A percentile compares a stretch with the other conserved stretches of the same genome.
Evolutionary conservation across 805 yeast genomes (phyloP).

Genomic region (Kurtzmaniella fragi): DNA sequence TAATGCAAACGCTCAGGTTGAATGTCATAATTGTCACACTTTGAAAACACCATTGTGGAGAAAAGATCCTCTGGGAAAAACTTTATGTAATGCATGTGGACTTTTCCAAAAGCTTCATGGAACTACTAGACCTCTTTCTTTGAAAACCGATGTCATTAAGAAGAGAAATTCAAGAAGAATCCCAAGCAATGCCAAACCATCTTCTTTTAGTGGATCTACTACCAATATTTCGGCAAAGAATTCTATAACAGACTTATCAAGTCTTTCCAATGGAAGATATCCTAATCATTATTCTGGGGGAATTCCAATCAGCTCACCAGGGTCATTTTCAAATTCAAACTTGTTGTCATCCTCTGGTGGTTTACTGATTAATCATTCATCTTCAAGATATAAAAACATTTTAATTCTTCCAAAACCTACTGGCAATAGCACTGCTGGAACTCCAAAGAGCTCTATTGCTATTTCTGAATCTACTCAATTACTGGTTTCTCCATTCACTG

Average conservation of each 20-base stretch:
- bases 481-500: conserved; percentile 4
- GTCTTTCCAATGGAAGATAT: background rate
- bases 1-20: conserved; percentile 17
- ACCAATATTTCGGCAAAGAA: conserved; percentile 1
- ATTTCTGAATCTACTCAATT: conserved; percentile 6
- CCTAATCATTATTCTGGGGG: conserved; percentile 1
- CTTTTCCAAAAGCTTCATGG: conserved; percentile 57
- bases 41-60: conserved; percentile 61
- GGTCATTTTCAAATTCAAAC: background rate
- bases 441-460: background rate
- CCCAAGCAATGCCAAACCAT: conserved; percentile 6
- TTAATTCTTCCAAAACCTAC: conserved; percentile 38
- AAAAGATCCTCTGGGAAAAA: conserved; percentile 53
- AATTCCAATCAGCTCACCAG: background rate
- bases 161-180: conserved; percentile 46
- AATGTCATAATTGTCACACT: conserved; percentile 56
- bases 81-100: conserved; percentile 63
- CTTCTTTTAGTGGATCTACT: conserved; percentile 3
- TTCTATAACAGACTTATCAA: conserved; percentile 1
- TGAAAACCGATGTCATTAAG: conserved; percentile 54
- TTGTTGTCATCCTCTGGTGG: background rate
- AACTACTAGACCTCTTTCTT: conserved; percentile 53
- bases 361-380: background rate
- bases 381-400: conserved; percentile 30
- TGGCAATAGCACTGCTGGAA: conserved; percentile 3